Conservation (phyloP, 1,139 yeast species). For the Blastobotrys petasosporus region DNA sequence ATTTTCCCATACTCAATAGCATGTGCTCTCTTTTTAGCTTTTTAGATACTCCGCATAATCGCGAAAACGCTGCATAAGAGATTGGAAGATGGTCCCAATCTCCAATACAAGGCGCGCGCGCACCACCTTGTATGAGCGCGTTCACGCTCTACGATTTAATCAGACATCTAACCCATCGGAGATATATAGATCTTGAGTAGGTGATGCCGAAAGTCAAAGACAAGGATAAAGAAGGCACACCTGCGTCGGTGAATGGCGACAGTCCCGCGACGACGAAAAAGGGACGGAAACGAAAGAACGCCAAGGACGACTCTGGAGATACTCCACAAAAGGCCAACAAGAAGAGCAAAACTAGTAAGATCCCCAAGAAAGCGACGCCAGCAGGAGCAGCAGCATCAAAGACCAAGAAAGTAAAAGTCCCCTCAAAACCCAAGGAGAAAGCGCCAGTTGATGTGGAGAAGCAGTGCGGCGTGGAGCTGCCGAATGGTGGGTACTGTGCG, state of each 20-base stretch:
- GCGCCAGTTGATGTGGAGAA: slow-evolving; percentile 91
- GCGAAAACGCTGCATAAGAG: neutral
- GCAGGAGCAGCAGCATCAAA: slow-evolving; percentile 2
- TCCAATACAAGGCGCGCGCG: neutral
- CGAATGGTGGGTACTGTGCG: slow-evolving; percentile 92
- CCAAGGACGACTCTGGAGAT: neutral
- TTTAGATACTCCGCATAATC: no score
- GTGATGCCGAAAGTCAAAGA: slow-evolving; percentile 1
- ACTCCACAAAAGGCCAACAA: slow-evolving; percentile 5
- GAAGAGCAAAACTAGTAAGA: slow-evolving; percentile 9
- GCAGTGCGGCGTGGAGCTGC: slow-evolving; percentile 93
- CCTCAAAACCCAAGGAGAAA: slow-evolving; percentile 50
- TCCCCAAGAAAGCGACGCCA: slow-evolving; percentile 1
- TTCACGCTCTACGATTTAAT: neutral
- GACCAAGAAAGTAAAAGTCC: slow-evolving; percentile 3
- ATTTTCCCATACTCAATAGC: no score
- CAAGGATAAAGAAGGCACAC: slow-evolving; percentile 1
- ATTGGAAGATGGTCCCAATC: neutral
- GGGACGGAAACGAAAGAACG: slow-evolving; percentile 12
- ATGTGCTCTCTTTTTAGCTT: no score
- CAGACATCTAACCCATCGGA: neutral
- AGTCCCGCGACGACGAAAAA: slow-evolving; percentile 6
- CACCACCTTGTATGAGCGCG: neutral
- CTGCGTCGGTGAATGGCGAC: neutral
- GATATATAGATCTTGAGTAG: neutral